Percentiles rank a stretch among this genome's conserved stretches.
phyloP scores from a whole-genome alignment of 306 rosid genomes.

The Rosa multiflora region DNA sequence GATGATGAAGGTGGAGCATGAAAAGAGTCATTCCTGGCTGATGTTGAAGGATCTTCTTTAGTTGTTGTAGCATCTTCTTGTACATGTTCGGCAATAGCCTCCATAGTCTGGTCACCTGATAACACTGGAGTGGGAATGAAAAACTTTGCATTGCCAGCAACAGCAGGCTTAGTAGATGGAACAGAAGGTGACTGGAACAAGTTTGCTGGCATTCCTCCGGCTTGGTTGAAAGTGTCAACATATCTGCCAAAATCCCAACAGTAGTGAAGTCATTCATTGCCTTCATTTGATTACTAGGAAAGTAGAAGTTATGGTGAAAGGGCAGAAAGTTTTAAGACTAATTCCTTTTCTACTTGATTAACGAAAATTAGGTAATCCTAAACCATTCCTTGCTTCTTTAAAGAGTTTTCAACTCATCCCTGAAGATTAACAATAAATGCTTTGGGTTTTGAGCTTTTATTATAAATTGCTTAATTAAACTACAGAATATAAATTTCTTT shows the following conservation, averaged over 20 bases:
- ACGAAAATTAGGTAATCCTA: neutral
- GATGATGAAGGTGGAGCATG: slow-evolving; percentile 37
- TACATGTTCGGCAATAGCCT: slow-evolving; percentile 54
- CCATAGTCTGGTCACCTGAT: slow-evolving; percentile 53
- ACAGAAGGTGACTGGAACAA: slow-evolving; percentile 69
- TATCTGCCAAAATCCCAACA: slow-evolving; percentile 54
- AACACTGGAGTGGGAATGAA: slow-evolving; percentile 65
- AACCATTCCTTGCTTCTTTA: neutral
- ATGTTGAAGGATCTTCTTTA: slow-evolving; percentile 47
- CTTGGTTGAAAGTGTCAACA: slow-evolving; percentile 92
- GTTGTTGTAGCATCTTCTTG: slow-evolving; percentile 44
- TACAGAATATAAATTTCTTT: neutral
- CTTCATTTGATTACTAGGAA: neutral
- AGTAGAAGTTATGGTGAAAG: neutral
- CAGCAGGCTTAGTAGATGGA: slow-evolving; percentile 61
- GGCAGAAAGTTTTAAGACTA: neutral
- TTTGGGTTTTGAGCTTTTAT: neutral
- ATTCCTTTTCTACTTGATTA: neutral
- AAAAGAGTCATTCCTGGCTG: slow-evolving; percentile 42
- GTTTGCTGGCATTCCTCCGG: slow-evolving; percentile 64
- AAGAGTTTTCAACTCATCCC: neutral
- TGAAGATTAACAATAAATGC: neutral
- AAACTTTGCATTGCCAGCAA: slow-evolving; percentile 68
- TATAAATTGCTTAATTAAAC: slow-evolving; percentile 7
- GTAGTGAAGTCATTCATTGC: neutral